phyloP scores from a whole-genome alignment of 139 green algal species.

The Chlorella sp. region DNA sequence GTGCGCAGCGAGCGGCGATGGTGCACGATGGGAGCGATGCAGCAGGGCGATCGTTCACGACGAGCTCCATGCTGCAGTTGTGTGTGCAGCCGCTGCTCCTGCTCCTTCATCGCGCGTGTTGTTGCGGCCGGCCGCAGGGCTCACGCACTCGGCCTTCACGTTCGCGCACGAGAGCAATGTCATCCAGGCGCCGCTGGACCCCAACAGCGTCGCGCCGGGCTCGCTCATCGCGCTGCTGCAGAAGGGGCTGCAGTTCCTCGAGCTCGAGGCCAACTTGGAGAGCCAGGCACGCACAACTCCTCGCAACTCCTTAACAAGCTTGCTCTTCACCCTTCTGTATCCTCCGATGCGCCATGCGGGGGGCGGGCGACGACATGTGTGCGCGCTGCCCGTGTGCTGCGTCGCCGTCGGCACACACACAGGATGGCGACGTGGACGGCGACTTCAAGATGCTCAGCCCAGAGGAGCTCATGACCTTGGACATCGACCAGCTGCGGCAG shows the following conservation, averaged over 20 bases:
- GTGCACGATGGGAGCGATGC: background rate
- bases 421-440: conserved; percentile 72
- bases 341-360: background rate
- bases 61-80: background rate
- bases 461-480: conserved; percentile 83
- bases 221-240: conserved; percentile 92
- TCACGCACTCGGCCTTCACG: conserved; percentile 89
- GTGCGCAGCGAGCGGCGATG: conserved; percentile 25
- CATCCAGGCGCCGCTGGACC: conserved; percentile 53
- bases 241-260: conserved; percentile 95
- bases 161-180: conserved; percentile 87
- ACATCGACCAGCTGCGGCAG: conserved; percentile 75
- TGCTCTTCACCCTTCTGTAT: no score
- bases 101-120: background rate
- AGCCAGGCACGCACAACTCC: no score
- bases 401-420: no score
- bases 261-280: conserved; percentile 95
- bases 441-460: conserved; percentile 83
- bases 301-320: no score
- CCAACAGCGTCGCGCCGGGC: conserved; percentile 81
- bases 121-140: conserved; percentile 64
- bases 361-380: background rate
- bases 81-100: background rate
- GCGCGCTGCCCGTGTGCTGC: background rate
- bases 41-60: background rate